Conservation (phyloP, 805 yeast species). For the Kodamaea lidongshanica region DNA sequence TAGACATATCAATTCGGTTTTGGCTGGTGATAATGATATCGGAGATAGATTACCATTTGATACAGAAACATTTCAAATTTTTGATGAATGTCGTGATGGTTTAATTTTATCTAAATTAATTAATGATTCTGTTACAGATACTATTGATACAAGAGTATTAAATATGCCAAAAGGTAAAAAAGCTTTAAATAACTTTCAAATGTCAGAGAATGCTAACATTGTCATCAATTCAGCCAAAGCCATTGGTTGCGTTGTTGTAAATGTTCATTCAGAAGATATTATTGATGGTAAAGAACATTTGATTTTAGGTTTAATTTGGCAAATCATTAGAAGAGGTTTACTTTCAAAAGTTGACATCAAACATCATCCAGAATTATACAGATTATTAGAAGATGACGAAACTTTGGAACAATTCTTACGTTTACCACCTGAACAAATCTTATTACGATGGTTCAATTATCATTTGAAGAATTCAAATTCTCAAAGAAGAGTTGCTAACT, state of each 20-base stretch:
- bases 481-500: conserved; percentile 78
- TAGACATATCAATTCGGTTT: conserved; percentile 86
- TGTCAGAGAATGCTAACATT: conserved; percentile 94
- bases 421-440: conserved; percentile 94
- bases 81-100: conserved; percentile 96
- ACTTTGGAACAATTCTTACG: conserved; percentile 94
- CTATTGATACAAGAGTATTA: conserved; percentile 95
- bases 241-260: conserved; percentile 96
- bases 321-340: conserved; percentile 92
- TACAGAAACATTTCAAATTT: conserved; percentile 87
- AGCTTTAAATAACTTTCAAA: conserved; percentile 84
- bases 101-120: conserved; percentile 86
- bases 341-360: conserved; percentile 93
- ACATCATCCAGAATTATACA: conserved; percentile 91
- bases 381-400: conserved; percentile 92
- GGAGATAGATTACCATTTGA: conserved; percentile 87
- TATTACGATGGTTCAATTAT: conserved; percentile 95
- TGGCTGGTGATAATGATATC: conserved; percentile 81
- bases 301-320: conserved; percentile 92
- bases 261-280: conserved; percentile 93
- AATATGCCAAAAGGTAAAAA: conserved; percentile 75
- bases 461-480: conserved; percentile 92
- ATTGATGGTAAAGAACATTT: conserved; percentile 92
- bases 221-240: conserved; percentile 98
- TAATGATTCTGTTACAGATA: conserved; percentile 96